Conservation (phyloP, 345 rosid genomes). For the Cochlearia excelsa region DNA sequence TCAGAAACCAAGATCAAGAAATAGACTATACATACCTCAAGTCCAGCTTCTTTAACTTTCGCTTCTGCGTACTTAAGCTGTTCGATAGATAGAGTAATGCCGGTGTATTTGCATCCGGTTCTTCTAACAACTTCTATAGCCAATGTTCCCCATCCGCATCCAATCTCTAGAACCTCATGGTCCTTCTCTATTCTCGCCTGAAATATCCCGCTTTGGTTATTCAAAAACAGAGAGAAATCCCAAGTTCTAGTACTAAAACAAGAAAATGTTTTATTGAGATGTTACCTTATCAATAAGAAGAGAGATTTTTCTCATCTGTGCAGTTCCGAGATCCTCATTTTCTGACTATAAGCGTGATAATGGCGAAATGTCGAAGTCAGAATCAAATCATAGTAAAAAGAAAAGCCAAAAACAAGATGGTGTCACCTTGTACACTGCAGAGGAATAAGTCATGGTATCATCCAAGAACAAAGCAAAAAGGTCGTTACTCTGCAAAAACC, state of each 20-base stretch:
- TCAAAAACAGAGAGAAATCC: not conserved
- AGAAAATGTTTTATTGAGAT: not conserved
- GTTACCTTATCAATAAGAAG: slow-evolving; percentile 69
- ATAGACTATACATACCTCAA: slow-evolving; percentile 46
- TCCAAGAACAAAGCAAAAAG: slow-evolving; percentile 74
- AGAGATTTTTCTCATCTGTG: slow-evolving; percentile 70
- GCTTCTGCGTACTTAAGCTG: slow-evolving; percentile 62
- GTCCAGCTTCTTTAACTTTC: slow-evolving; percentile 79
- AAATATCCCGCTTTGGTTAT: not conserved
- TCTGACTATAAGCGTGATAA: slow-evolving; percentile 35
- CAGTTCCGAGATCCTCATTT: slow-evolving; percentile 55
- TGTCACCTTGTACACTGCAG: slow-evolving; percentile 67
- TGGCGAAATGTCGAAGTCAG: not conserved
- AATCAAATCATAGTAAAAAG: slow-evolving; percentile 3
- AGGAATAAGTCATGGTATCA: slow-evolving; percentile 81
- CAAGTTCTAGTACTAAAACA: not conserved
- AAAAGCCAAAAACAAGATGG: not conserved
- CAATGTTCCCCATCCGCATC: slow-evolving; percentile 88
- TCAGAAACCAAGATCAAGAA: not conserved
- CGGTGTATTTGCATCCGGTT: slow-evolving; percentile 84
- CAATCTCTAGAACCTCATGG: slow-evolving; percentile 75
- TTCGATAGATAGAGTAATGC: slow-evolving; percentile 71
- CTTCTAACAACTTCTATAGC: slow-evolving; percentile 73
- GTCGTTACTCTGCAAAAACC: slow-evolving; percentile 59
- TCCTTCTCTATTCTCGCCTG: slow-evolving; percentile 56